A percentile compares a stretch with the other conserved stretches of the same genome.
These are phyloP conservation scores for Debaryomycetaceae sp. DNA, from an alignment of 1,139 yeast species.

Conservation along the genomic window DNA sequence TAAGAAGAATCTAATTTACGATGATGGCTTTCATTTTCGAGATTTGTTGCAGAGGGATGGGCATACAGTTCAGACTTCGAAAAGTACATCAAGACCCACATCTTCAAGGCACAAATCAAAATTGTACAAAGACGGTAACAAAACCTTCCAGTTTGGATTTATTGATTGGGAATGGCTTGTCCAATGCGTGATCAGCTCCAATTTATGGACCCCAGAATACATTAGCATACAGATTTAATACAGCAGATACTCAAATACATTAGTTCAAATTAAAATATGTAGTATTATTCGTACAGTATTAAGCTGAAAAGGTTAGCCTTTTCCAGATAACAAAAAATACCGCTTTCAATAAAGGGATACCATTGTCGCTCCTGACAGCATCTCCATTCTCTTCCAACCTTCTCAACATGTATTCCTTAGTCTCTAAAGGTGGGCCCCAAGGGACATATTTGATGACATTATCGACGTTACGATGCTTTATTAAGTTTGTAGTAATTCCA, in stretches of 20 bases:
- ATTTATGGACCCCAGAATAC: conserved; percentile 18
- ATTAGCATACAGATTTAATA: background rate
- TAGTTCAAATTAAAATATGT: background rate
- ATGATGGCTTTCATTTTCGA: conserved; percentile 11
- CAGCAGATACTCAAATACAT: background rate
- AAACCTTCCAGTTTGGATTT: conserved; percentile 14
- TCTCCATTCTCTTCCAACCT: conserved; percentile 96
- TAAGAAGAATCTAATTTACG: conserved; percentile 20
- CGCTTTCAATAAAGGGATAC: conserved; percentile 68
- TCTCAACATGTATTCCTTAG: conserved; percentile 85
- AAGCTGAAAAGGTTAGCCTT: conserved; percentile 31
- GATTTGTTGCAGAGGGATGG: background rate
- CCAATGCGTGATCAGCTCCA: conserved; percentile 60
- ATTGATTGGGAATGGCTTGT: conserved; percentile 75
- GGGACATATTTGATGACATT: conserved; percentile 93
- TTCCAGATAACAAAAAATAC: conserved; percentile 42
- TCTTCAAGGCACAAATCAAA: background rate
- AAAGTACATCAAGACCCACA: background rate
- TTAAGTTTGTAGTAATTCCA: conserved; percentile 73
- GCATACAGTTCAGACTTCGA: background rate
- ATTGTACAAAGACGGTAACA: background rate
- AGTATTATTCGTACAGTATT: conserved; percentile 2
- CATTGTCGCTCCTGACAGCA: conserved; percentile 87
- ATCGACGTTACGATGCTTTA: conserved; percentile 58
- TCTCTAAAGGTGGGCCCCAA: conserved; percentile 96